Evolutionary conservation across 164 flowering plant genomes (phyloP), one percentile per base, ranked within the genome.

Genomic region (Stephania cephalantha): DNA sequence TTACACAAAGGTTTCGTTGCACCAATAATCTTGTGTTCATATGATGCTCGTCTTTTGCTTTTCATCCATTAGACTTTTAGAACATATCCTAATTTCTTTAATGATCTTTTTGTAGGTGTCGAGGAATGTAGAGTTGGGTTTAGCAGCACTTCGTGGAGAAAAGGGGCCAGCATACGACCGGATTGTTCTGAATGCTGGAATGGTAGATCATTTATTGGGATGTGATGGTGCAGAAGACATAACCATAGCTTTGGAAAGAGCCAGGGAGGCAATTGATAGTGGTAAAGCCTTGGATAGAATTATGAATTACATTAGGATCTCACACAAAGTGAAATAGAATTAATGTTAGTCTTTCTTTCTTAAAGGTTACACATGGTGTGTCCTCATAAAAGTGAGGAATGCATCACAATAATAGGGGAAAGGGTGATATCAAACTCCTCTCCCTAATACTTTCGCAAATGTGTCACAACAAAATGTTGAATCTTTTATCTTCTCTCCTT

Each of bases 101-200:
- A 46, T 71, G 22, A 4, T 31, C 7, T 42, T 3, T 12, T 6
- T 68, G 9, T 77, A 96, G 99, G 91, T 96, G 7, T 78, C 87
- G 70, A 96, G 76, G 87, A 96, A 92, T 66, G 89, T 96, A 74
- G 97, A 94, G 79, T 81, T 94, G 84, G 99, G 98, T 48, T 79
- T 96, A 78, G 85, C 94, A 46, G 99, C 99, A 72, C 91, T 96
- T 53, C 81, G 76, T 64, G 98, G 99, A 17, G 88, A 94, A 68
- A 90, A 87, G 78, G 98, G 99, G 22, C 94, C 99, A 7, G 92
- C 97, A 64, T 96, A 96, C 82, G 99, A 96, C 78, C 84, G 98
- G 73, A 91, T 96, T 15, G 91, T 94, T 48, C 78, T 96, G 76
- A 96, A 96, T 79, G 98, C 99, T 68, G 99, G 94, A 78, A 85